These are phyloP conservation scores for Orbilia blumenaviensis DNA, from an alignment of 2,329 filamentous ascomycete genomes.

Conservation along the genomic window DNA sequence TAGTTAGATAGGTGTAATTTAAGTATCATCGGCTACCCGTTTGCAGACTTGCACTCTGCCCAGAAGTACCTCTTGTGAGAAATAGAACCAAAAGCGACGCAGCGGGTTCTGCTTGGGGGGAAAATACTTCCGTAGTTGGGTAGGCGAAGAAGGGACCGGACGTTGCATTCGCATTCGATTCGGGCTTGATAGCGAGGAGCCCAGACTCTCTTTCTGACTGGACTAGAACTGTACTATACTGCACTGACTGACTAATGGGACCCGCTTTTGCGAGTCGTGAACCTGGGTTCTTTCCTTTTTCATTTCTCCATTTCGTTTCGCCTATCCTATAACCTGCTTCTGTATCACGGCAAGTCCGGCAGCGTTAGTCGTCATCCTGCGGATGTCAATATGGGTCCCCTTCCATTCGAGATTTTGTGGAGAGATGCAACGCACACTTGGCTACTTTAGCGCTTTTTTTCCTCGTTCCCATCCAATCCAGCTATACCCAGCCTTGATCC, in stretches of 20 bases:
- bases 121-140: constrained; percentile 19
- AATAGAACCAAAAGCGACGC: constrained; percentile 51
- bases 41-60: constrained; percentile 25
- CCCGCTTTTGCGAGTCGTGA: constrained; percentile 3
- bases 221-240: no score
- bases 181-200: background rate
- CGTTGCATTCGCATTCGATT: background rate
- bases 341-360: constrained; percentile 40
- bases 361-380: constrained; percentile 39
- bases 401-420: background rate
- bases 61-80: constrained; percentile 33
- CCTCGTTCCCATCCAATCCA: background rate
- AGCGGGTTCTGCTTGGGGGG: background rate
- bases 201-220: no score
- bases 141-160: background rate
- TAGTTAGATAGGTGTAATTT: background rate
- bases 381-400: no score
- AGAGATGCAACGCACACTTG: constrained; percentile 31
- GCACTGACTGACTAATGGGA: constrained; percentile 3
- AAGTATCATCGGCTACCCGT: constrained; percentile 2
- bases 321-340: constrained; percentile 4
- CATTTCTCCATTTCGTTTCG: background rate
- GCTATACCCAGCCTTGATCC: constrained; percentile 31
- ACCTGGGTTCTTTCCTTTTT: no score
- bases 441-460: background rate